These are phyloP conservation scores for Plasmodiophora brassicae DNA, from an alignment of 208 protist genomes.

Conservation along the genomic window DNA sequence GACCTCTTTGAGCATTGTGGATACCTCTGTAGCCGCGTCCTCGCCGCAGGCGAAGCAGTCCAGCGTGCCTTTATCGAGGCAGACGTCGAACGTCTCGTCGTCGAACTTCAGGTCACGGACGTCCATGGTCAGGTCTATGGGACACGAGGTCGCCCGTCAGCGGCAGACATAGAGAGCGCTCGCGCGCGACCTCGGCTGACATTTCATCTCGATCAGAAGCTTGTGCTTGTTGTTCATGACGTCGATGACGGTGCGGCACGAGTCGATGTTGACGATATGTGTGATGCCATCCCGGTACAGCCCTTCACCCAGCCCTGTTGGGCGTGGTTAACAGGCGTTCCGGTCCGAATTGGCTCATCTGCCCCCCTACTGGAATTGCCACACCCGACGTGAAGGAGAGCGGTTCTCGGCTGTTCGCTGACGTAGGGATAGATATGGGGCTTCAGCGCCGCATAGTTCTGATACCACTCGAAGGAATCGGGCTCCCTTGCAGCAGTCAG, in stretches of 20 bases:
- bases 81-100: neutral
- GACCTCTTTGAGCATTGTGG: neutral
- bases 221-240: conserved; percentile 27
- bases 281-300: neutral
- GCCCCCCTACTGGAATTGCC: conserved; percentile 7
- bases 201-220: conserved; percentile 32
- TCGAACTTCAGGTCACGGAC: neutral
- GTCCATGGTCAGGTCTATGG: conserved; percentile 13
- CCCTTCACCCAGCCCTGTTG: neutral
- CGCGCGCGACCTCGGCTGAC: neutral
- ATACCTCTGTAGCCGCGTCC: neutral
- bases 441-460: conserved; percentile 6
- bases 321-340: neutral
- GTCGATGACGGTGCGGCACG: neutral
- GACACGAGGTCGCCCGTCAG: neutral
- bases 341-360: neutral
- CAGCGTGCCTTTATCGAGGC: conserved; percentile 1
- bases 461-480: conserved; percentile 3
- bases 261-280: conserved; percentile 27
- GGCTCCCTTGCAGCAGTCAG: neutral
- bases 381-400: conserved; percentile 18
- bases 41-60: conserved; percentile 2
- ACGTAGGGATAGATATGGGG: neutral
- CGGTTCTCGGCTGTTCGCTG: neutral
- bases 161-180: neutral